These are phyloP conservation scores for Metarhizium guizhouense DNA, from an alignment of 2,329 filamentous ascomycete genomes.

Conservation along the genomic window DNA sequence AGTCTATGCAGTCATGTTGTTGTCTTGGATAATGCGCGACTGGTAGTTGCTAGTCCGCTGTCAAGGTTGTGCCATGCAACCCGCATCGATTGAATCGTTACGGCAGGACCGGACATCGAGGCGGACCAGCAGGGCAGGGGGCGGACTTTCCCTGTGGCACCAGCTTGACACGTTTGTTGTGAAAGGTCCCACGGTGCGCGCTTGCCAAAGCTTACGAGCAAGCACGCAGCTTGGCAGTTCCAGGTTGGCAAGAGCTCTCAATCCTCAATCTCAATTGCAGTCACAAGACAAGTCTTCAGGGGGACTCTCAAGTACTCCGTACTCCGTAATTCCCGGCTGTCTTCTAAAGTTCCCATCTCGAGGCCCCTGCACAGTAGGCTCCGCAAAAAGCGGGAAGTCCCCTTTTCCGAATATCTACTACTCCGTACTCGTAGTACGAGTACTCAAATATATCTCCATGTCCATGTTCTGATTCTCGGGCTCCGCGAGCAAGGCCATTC, in stretches of 20 bases:
- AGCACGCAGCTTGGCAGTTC: too few relatives aligned
- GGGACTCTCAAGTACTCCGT: too few relatives aligned
- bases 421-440: background rate
- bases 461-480: background rate
- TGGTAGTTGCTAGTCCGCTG: background rate
- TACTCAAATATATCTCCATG: background rate
- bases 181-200: background rate
- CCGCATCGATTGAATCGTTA: too few relatives aligned
- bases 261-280: background rate
- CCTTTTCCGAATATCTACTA: background rate
- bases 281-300: background rate
- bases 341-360: too few relatives aligned
- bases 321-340: too few relatives aligned
- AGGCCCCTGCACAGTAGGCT: too few relatives aligned
- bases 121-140: background rate
- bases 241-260: too few relatives aligned
- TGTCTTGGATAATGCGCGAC: too few relatives aligned
- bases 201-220: background rate
- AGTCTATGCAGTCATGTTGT: too few relatives aligned
- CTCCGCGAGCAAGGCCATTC: background rate
- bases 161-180: background rate
- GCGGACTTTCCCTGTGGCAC: conserved; percentile 1
- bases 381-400: background rate
- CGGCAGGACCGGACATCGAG: background rate
- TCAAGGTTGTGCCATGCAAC: background rate